A percentile compares a stretch with the other conserved stretches of the same genome.
These are phyloP conservation scores for Sarcodon sp. DNA, from an alignment of 768 basidiomycete genomes.

Conservation along the genomic window DNA sequence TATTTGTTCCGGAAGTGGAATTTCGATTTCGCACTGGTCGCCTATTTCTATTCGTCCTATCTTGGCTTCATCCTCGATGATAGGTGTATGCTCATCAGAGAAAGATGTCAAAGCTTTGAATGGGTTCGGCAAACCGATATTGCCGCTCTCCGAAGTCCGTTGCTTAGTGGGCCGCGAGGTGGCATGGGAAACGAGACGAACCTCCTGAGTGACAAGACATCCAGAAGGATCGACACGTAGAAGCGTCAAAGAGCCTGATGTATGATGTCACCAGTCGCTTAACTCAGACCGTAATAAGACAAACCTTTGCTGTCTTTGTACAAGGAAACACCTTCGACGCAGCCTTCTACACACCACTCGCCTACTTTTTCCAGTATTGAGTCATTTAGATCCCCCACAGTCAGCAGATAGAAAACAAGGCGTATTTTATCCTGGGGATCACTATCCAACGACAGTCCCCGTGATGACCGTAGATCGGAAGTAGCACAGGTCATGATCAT, in stretches of 20 bases:
- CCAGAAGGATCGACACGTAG: conserved; percentile 29
- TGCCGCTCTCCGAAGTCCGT: conserved; percentile 14
- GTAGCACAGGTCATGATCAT: conserved; percentile 35
- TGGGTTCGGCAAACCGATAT: conserved; percentile 43
- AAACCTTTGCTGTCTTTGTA: conserved; percentile 34
- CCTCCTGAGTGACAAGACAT: conserved; percentile 28
- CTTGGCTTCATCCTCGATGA: conserved; percentile 10
- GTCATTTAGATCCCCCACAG: conserved; percentile 17
- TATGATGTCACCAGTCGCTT: neutral
- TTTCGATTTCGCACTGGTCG: conserved; percentile 16
- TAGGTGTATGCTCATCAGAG: conserved; percentile 33
- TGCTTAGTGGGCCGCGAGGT: conserved; percentile 6
- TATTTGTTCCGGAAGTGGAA: conserved; percentile 15
- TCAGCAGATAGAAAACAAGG: conserved; percentile 26
- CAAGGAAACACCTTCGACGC: conserved; percentile 30
- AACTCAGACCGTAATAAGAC: conserved; percentile 5
- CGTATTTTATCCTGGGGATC: conserved; percentile 23
- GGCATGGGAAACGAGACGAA: conserved; percentile 19
- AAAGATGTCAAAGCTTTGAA: conserved; percentile 42
- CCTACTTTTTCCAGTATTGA: conserved; percentile 32
- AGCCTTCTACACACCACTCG: conserved; percentile 42
- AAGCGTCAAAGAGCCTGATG: conserved; percentile 24
- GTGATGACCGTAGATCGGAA: conserved; percentile 20
- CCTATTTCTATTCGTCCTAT: conserved; percentile 19
- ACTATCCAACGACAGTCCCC: conserved; percentile 7